Base-by-base conservation (phyloP, 75 land plant genomes). In the Larix kaempferi region DNA sequence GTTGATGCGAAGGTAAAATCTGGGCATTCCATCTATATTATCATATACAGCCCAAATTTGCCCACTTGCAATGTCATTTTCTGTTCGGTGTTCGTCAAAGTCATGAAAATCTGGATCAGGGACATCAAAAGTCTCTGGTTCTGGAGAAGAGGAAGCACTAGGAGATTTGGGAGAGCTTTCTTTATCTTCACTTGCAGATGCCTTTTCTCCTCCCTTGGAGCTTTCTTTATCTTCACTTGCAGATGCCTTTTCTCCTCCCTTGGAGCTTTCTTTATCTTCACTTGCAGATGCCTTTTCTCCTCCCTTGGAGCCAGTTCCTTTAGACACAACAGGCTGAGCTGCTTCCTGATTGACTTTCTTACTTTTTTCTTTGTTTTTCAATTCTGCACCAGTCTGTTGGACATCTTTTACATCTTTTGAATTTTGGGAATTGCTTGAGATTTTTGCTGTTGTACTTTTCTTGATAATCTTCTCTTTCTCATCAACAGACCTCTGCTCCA, bases 11-110 rank as follows among this genome's bases (percentile, higher is more conserved):
- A 90, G 88, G 83, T 97, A 97, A 75, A 82, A 97, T 63, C 99
- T 82, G 21, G 99, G 99, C 98, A 97, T 91, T 55, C 89, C 94
- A 86, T 93, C 96, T 19, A 39, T 6, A 27, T 86, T 74, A 78
- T 97, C 99, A 83, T 90, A 97, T n/a, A 83, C 23, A 64, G 99
- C 95, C 99, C 99, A 97, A 16, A 91, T 66, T 75, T 97, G 98
- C 69, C 84, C 85, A 72, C 77, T 84, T 56, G 62, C 76, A 79
- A 92, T 84, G 69, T 84, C 56, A 14, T 41, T 69, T 73, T 79
- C 89, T 23, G 75, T 77, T 73, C 88, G 84, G 14, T 59, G 81
- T 61, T 80, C 58, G 23, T 98, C 98, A 81, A 95, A 98, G 64
- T 95, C 89, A 79, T 76, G 74, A 76, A 95, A 95, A 54, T 98